Base-by-base conservation (phyloP, 1,284 basidiomycete species). In the Polyporus tsugae region DNA sequence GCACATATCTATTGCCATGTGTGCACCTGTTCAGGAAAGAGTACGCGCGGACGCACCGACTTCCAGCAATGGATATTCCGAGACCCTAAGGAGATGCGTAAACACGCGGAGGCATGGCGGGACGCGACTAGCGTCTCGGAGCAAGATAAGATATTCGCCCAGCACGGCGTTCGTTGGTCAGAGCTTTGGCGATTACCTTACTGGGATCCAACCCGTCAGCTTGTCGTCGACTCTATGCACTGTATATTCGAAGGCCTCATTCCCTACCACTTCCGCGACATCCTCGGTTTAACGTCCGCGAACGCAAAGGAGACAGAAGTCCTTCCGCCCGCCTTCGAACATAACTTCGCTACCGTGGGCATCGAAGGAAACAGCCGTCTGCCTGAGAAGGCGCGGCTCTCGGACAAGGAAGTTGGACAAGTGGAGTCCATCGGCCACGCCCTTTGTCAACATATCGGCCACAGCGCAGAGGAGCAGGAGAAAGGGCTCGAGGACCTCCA, bases 191-290 rank as follows among this genome's bases (percentile, higher is more conserved):
- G 73, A 9, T 65, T 82, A n/a, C 77, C 76, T 6, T 81, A 82
- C 66, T 82, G 80, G 80, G 73, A 81, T 65, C 78, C 77, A 0
- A 75, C 72, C 3, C 58, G 64, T 7, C 74, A 72, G 49, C 57
- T 77, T 19, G 75, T 78, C 4, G 66, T 80, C 6, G 78, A 81
- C 59, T 11, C 72, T 9, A 81, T 82, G 80, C 80, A 82, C 63
- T 70, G 67, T 59, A 57, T 80, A 11, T 75, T 77, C 60, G 66
- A 76, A 33, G 78, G 79, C 4, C 64, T 74, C 1, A 53, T 78
- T 10, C 65, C 74, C 11, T 65, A 70, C 29, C 79, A 81, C 57
- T 76, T 67, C 42, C 69, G 72, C 69, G 35, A 68, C n/a, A 64
- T 76, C 39, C 62, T 78, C 71, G 70, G 67, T 25, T 59, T 74